Percentiles rank a stretch among this genome's conserved stretches.
These are phyloP conservation scores for Penicillium sp. DNA, from an alignment of 2,329 filamentous ascomycete species.

Conservation along the genomic window DNA sequence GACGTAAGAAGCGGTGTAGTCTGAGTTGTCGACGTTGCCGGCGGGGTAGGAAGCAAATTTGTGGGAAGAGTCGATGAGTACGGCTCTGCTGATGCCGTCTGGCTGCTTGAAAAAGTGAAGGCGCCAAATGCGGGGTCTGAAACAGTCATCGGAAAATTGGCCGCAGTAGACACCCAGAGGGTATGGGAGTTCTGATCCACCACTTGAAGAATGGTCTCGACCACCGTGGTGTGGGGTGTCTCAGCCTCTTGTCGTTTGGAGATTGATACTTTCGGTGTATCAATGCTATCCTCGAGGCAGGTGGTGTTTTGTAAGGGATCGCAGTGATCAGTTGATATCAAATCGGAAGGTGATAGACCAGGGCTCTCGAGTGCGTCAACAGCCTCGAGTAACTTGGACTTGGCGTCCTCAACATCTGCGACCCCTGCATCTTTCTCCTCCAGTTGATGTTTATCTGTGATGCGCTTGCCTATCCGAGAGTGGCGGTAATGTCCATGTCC, in stretches of 20 bases:
- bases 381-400: not conserved
- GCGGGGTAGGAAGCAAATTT: slow-evolving; percentile 1
- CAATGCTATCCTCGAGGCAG: slow-evolving; percentile 4
- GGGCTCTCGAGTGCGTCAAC: slow-evolving; percentile 1
- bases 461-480: slow-evolving; percentile 17
- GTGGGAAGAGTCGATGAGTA: slow-evolving; percentile 3
- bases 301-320: slow-evolving; percentile 8
- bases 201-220: slow-evolving; percentile 20
- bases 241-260: slow-evolving; percentile 17
- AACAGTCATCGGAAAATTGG: slow-evolving; percentile 15
- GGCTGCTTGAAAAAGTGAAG: slow-evolving; percentile 6
- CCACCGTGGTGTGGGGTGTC: slow-evolving; percentile 1
- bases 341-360: slow-evolving; percentile 3
- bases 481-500: slow-evolving; percentile 21
- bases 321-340: slow-evolving; percentile 6
- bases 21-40: slow-evolving; percentile 1
- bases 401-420: not conserved
- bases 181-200: slow-evolving; percentile 20
- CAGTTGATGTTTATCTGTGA: slow-evolving; percentile 15
- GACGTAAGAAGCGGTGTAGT: slow-evolving; percentile 3
- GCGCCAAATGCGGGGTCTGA: slow-evolving; percentile 12
- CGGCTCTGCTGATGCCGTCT: not conserved
- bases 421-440: slow-evolving; percentile 3
- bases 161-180: slow-evolving; percentile 10
- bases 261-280: not conserved